These are phyloP conservation scores for Aegilops speltoides DNA, from an alignment of 176 grass and related monocot genomes.

Conservation along the genomic window DNA sequence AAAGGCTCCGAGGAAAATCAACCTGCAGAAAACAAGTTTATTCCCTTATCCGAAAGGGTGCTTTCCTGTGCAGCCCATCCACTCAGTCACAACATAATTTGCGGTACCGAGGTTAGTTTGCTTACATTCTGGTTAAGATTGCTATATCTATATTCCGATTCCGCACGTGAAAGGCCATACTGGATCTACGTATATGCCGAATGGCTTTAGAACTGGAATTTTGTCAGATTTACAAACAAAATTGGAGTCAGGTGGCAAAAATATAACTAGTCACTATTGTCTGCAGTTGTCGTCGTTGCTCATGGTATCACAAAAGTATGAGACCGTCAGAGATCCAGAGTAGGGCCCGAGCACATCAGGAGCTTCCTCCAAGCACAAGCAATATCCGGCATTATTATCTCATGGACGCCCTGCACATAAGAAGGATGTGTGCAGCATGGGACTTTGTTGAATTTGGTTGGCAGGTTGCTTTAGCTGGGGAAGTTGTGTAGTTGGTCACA, in stretches of 20 bases:
- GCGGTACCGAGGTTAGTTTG: constrained; percentile 72
- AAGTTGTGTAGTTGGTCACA: not conserved
- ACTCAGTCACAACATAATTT: constrained; percentile 56
- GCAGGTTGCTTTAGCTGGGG: not conserved
- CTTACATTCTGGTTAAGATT: not conserved
- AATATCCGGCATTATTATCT: constrained; percentile 6
- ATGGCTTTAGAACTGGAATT: not conserved
- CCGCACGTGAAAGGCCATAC: not conserved
- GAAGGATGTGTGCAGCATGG: constrained; percentile 14
- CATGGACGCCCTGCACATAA: constrained; percentile 3
- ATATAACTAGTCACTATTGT: constrained; percentile 30
- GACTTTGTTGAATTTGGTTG: not conserved
- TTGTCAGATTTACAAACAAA: not conserved
- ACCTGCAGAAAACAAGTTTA: constrained; percentile 61
- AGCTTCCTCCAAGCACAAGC: constrained; percentile 25
- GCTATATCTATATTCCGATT: not conserved
- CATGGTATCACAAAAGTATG: constrained; percentile 63
- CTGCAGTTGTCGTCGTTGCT: constrained; percentile 70
- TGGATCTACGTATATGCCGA: not conserved
- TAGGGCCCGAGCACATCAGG: not conserved
- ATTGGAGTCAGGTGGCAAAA: constrained; percentile 20
- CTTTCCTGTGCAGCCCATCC: constrained; percentile 80
- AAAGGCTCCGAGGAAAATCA: constrained; percentile 26
- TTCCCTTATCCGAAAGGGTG: constrained; percentile 63
- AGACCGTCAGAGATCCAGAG: constrained; percentile 27